phyloP scores from a whole-genome alignment of 805 yeast species.

The Maudiozyma pseudohumilis region DNA sequence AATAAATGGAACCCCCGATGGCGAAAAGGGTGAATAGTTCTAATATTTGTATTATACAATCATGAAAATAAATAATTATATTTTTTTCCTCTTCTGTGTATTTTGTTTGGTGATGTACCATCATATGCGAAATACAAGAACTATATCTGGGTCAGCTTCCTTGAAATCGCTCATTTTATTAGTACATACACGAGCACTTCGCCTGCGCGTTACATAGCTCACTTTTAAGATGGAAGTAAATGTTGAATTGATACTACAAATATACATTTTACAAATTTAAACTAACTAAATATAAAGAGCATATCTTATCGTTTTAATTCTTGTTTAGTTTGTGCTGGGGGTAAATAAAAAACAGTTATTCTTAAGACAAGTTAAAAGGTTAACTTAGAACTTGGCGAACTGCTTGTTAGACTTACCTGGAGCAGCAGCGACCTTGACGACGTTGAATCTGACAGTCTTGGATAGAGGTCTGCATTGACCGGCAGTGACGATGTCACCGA shows the following conservation, averaged over 20 bases:
- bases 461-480: conserved; percentile 99
- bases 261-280: conserved; percentile 9
- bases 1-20: neutral
- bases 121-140: too few relatives aligned
- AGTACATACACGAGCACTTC: too few relatives aligned
- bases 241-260: conserved; percentile 6
- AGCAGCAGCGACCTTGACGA: conserved; percentile 86
- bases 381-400: conserved; percentile 85
- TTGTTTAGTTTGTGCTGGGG: neutral
- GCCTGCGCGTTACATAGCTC: too few relatives aligned
- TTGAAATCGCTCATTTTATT: too few relatives aligned
- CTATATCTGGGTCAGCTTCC: too few relatives aligned
- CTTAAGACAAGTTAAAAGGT: neutral
- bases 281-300: conserved; percentile 1
- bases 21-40: neutral
- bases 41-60: too few relatives aligned
- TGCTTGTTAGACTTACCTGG: conserved; percentile 79
- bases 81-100: too few relatives aligned
- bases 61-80: too few relatives aligned
- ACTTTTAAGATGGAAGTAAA: neutral
- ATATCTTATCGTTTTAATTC: neutral
- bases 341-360: neutral
- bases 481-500: conserved; percentile 98
- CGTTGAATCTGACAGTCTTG: conserved; percentile 99
- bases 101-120: too few relatives aligned